A percentile compares a stretch with the other conserved stretches of the same genome.
phyloP scores from a whole-genome alignment of 108 stramenopile genomes.

The Nitzschia palea region DNA sequence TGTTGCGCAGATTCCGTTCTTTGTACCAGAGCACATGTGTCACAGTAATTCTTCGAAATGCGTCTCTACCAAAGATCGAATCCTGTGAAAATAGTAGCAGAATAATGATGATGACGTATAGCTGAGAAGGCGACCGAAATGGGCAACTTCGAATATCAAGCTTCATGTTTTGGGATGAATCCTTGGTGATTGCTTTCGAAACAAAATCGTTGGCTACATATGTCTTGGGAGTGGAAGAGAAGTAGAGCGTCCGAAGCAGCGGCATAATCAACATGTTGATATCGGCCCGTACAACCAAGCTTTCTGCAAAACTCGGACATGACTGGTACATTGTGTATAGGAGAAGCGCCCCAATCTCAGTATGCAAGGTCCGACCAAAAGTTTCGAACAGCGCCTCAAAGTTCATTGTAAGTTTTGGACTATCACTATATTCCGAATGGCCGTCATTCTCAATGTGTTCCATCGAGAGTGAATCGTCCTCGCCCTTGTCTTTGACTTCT shows the following conservation, averaged over 20 bases:
- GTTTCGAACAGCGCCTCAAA: constrained; percentile 73
- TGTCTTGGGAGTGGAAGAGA: constrained; percentile 27
- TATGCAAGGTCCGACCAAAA: constrained; percentile 65
- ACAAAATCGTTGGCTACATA: constrained; percentile 26
- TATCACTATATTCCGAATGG: background rate
- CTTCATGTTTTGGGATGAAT: background rate
- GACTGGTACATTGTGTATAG: constrained; percentile 74
- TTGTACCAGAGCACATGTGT: constrained; percentile 72
- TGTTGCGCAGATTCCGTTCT: constrained; percentile 63
- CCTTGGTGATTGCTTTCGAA: background rate
- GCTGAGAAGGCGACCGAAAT: constrained; percentile 77
- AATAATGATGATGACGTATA: constrained; percentile 82
- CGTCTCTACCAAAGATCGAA: constrained; percentile 74
- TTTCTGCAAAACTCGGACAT: constrained; percentile 68
- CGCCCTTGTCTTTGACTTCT: background rate
- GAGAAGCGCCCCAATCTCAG: constrained; percentile 66
- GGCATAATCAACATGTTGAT: constrained; percentile 75
- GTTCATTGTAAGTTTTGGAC: constrained; percentile 46
- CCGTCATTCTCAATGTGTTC: background rate
- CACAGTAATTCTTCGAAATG: constrained; percentile 63
- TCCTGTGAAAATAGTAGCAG: constrained; percentile 83
- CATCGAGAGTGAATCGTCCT: constrained; percentile 11
- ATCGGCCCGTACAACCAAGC: constrained; percentile 64
- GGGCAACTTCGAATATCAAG: constrained; percentile 45
- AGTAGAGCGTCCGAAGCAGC: constrained; percentile 60